Conservation (phyloP, 805 yeast species). For the Metschnikowia kofuensis region DNA sequence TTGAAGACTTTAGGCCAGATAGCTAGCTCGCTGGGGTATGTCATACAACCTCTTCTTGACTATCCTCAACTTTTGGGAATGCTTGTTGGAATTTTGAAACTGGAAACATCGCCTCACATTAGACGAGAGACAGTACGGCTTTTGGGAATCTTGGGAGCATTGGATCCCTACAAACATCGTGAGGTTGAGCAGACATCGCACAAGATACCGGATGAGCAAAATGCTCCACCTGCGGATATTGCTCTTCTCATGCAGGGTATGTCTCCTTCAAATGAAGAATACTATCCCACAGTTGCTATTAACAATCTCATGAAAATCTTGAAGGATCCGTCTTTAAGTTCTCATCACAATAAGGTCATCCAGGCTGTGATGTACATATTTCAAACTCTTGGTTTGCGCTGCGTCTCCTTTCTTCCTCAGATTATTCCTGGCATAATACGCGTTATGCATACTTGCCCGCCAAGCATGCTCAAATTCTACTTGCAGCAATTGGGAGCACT, state of each 20-base stretch:
- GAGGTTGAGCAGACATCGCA: conserved; percentile 77
- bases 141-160: conserved; percentile 91
- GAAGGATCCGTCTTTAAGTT: conserved; percentile 77
- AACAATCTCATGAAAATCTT: conserved; percentile 78
- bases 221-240: conserved; percentile 87
- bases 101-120: conserved; percentile 70
- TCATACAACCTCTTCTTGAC: conserved; percentile 86
- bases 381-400: conserved; percentile 81
- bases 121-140: conserved; percentile 86
- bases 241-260: conserved; percentile 89
- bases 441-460: conserved; percentile 81
- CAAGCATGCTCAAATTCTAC: conserved; percentile 77
- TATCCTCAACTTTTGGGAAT: conserved; percentile 87
- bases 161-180: conserved; percentile 93
- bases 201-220: conserved; percentile 61
- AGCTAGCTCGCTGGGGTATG: conserved; percentile 90
- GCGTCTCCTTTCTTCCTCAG: conserved; percentile 84
- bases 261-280: conserved; percentile 90
- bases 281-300: conserved; percentile 93
- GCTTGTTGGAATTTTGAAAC: conserved; percentile 74
- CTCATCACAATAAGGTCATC: conserved; percentile 89
- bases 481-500: conserved; percentile 84
- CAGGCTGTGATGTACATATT: conserved; percentile 91
- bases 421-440: conserved; percentile 83
- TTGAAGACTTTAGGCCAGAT: conserved; percentile 83